phyloP scores from a whole-genome alignment of 352 stramenopile species.

The Phytophthora tentaculata region DNA sequence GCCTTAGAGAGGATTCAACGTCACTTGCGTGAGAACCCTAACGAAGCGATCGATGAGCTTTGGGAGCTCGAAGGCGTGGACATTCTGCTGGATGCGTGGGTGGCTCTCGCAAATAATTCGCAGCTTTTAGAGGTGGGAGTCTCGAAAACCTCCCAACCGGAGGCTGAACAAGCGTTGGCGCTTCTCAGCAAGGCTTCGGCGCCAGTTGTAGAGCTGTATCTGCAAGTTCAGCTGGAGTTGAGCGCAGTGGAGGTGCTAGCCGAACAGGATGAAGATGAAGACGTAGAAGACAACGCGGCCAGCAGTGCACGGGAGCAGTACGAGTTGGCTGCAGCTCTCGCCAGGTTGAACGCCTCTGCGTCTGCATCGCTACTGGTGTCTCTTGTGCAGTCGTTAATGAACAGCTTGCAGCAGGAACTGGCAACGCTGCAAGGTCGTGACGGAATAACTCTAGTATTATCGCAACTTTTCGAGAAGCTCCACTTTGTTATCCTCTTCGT shows the following conservation, averaged over 20 bases:
- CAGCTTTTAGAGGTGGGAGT: conserved; percentile 47
- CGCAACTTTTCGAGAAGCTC: conserved; percentile 78
- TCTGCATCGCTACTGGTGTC: conserved; percentile 62
- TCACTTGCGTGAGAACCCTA: conserved; percentile 51
- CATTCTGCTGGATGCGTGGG: conserved; percentile 84
- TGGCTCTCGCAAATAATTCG: conserved; percentile 68
- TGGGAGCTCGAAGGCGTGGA: conserved; percentile 87
- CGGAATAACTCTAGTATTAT: conserved; percentile 61
- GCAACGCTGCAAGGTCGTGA: conserved; percentile 50
- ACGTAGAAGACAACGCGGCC: conserved; percentile 82
- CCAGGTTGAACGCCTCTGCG: conserved; percentile 64
- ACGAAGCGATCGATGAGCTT: conserved; percentile 70
- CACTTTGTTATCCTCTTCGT: conserved; percentile 84
- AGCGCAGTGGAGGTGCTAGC: conserved; percentile 67
- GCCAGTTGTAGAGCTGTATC: conserved; percentile 75
- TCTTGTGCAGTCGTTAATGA: conserved; percentile 67
- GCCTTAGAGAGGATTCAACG: conserved; percentile 67
- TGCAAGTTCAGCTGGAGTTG: conserved; percentile 78
- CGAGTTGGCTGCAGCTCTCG: conserved; percentile 72
- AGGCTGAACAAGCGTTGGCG: conserved; percentile 44
- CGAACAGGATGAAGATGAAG: conserved; percentile 83
- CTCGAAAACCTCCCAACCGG: conserved; percentile 28
- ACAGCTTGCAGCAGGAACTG: conserved; percentile 51
- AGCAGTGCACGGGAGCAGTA: conserved; percentile 71
- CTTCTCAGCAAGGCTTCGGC: conserved; percentile 65